These are phyloP conservation scores for Acer saccharum DNA, from an alignment of 345 rosid species.

Conservation along the genomic window DNA sequence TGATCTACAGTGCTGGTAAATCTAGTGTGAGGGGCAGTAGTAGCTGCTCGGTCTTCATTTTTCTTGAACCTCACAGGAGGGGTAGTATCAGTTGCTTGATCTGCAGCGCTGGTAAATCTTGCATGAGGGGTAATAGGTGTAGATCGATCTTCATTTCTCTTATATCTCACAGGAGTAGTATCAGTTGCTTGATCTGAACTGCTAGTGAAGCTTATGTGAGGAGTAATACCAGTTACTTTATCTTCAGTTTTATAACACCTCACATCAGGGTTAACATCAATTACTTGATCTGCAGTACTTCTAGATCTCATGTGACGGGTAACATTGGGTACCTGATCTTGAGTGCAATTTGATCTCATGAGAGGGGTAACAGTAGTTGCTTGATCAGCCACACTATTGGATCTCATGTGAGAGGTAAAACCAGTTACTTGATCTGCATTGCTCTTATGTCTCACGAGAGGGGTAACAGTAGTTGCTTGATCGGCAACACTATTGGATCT, in stretches of 20 bases:
- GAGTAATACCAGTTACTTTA: not conserved
- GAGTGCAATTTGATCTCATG: not conserved
- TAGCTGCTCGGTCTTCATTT: conserved; percentile 1
- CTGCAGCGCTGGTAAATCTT: no score
- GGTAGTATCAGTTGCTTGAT: no score
- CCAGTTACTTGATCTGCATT: not conserved
- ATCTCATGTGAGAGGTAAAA: not conserved
- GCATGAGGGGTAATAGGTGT: not conserved
- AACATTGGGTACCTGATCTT: not conserved
- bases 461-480: not conserved
- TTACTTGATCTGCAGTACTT: not conserved
- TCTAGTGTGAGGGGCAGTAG: not conserved
- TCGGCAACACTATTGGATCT: conserved; percentile 5
- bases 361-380: not conserved
- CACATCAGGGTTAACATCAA: not conserved
- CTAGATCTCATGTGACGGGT: not conserved
- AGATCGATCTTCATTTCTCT: conserved; percentile 1
- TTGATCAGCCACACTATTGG: conserved; percentile 7
- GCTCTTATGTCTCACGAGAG: not conserved
- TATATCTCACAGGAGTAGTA: conserved; percentile 11
- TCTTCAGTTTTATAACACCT: conserved; percentile 5
- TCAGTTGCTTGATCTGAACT: conserved; percentile 15
- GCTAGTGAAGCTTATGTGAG: not conserved
- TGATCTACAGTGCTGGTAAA: not conserved
- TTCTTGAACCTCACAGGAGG: not conserved